Percentiles rank a stretch among this genome's conserved stretches.
phyloP scores from a whole-genome alignment of 257 asterid species.

The Solanum virginianum region DNA sequence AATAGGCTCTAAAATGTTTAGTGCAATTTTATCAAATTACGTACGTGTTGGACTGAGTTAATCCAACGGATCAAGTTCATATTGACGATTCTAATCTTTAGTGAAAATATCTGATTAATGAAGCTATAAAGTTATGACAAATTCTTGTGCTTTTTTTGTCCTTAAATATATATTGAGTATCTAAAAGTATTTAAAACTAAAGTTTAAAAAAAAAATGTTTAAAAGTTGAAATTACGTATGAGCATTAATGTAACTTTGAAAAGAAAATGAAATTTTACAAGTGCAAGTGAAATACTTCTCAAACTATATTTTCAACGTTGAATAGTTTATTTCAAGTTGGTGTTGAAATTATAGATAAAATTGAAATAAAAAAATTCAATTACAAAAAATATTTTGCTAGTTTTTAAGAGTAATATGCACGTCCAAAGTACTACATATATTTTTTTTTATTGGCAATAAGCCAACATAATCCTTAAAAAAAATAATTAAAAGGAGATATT shows the following conservation, averaged over 20 bases:
- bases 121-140: background rate
- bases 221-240: no score
- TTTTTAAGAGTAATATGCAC: background rate
- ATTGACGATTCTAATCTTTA: no score
- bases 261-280: no score
- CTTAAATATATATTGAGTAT: background rate
- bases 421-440: background rate
- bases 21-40: no score
- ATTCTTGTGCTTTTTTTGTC: background rate
- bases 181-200: background rate
- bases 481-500: background rate
- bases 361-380: background rate
- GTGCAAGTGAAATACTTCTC: background rate
- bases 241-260: no score
- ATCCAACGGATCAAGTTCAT: no score
- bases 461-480: background rate
- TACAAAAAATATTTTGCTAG: background rate
- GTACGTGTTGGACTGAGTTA: no score
- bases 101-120: no score
- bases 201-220: no score
- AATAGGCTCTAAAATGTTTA: no score
- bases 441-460: no score
- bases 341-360: background rate
- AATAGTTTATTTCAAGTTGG: background rate
- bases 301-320: no score